Conservation (phyloP, 139 green algal genomes). For the Pycnococcus provasolii region DNA sequence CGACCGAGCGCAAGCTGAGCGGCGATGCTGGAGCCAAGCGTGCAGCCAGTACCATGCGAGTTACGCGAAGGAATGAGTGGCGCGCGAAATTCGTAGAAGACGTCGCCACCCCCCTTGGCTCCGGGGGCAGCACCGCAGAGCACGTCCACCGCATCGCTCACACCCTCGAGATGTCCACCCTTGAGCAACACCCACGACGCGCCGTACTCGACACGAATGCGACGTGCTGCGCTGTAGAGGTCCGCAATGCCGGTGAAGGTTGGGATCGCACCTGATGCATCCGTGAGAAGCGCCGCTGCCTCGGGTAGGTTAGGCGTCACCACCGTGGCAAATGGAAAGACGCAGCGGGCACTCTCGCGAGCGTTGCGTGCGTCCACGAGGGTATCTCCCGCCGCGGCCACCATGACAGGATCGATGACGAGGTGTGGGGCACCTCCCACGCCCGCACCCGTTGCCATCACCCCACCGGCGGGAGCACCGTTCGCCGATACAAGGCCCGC, state of each 20-base stretch:
- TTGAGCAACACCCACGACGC: constrained; percentile 73
- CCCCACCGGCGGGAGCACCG: too few relatives aligned
- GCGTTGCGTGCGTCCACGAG: constrained; percentile 52
- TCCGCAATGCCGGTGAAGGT: constrained; percentile 14
- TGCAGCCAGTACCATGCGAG: constrained; percentile 89
- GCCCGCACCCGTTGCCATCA: not conserved
- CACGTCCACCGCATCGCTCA: not conserved
- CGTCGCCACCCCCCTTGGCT: constrained; percentile 42
- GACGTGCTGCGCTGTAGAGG: not conserved
- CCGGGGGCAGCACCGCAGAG: not conserved
- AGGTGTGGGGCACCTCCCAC: constrained; percentile 21
- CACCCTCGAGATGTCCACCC: constrained; percentile 64
- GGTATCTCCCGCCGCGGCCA: constrained; percentile 70
- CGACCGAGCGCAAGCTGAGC: constrained; percentile 70
- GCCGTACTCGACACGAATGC: constrained; percentile 23
- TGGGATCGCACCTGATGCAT: constrained; percentile 8
- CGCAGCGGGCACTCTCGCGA: constrained; percentile 36
- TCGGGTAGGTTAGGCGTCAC: constrained; percentile 90
- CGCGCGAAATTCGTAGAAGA: constrained; percentile 69
- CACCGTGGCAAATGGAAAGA: constrained; percentile 69
- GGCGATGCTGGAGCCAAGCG: constrained; percentile 69
- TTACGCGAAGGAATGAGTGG: constrained; percentile 47
- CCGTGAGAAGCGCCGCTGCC: constrained; percentile 65
- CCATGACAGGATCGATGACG: constrained; percentile 88
- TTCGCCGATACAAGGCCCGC: too few relatives aligned